Evolutionary conservation across 129 eudicot genomes (phyloP).

Genomic region (Smallanthus sonchifolius): DNA sequence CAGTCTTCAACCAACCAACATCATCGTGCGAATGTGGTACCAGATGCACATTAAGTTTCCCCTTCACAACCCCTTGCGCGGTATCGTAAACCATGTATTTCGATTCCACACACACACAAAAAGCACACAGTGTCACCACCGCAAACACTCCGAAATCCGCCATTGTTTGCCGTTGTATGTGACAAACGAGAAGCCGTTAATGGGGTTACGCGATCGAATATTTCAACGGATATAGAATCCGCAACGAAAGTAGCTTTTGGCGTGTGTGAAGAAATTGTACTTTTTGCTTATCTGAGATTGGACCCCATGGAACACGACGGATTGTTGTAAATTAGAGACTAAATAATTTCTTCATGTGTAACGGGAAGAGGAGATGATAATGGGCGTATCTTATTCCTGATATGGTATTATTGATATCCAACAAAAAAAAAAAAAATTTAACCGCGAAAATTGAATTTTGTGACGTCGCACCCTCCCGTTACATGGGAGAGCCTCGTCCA

Average conservation of each 20-base stretch:
- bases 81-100: slow-evolving; percentile 80
- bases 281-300: too few relatives aligned
- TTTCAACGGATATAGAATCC: background rate
- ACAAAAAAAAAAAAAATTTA: too few relatives aligned
- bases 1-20: slow-evolving; percentile 91
- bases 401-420: too few relatives aligned
- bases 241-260: slow-evolving; percentile 7
- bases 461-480: too few relatives aligned
- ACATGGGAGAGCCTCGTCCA: too few relatives aligned
- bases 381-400: too few relatives aligned
- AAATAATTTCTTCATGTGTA: too few relatives aligned
- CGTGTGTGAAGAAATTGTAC: background rate
- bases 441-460: too few relatives aligned
- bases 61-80: slow-evolving; percentile 49
- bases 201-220: slow-evolving; percentile 5
- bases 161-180: slow-evolving; percentile 8
- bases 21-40: slow-evolving; percentile 88
- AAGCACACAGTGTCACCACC: slow-evolving; percentile 16
- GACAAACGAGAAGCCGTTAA: slow-evolving; percentile 14
- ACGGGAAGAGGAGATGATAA: too few relatives aligned
- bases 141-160: slow-evolving; percentile 23
- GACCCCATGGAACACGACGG: too few relatives aligned
- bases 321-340: too few relatives aligned
- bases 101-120: slow-evolving; percentile 40
- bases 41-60: slow-evolving; percentile 77